Evolutionary conservation across 208 protist genomes (phyloP).

Genomic region (Leishmania amazonensis): DNA sequence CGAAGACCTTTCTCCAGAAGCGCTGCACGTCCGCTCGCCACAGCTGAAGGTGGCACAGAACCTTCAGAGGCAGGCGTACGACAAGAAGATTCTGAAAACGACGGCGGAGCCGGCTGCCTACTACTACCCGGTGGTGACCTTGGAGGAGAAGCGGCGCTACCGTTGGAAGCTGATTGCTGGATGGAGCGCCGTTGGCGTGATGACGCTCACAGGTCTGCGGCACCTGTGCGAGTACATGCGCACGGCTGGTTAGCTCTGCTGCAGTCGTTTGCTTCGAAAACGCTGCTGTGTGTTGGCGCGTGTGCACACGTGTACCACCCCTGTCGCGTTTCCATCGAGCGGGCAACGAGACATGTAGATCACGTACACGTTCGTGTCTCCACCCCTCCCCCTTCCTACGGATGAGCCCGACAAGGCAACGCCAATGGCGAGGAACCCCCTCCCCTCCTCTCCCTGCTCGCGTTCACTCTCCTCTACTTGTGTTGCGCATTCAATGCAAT

Average conservation of each 20-base stretch:
- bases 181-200: conserved; percentile 16
- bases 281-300: neutral
- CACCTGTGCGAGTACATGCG: conserved; percentile 40
- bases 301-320: neutral
- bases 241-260: conserved; percentile 24
- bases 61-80: conserved; percentile 48
- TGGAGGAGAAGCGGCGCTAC: conserved; percentile 34
- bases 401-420: neutral
- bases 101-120: conserved; percentile 65
- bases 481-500: neutral
- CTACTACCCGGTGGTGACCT: conserved; percentile 57
- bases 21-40: conserved; percentile 60
- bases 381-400: neutral
- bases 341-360: neutral
- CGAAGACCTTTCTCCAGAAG: conserved; percentile 58
- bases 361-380: neutral
- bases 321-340: neutral
- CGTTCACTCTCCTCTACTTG: neutral
- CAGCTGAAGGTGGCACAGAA: conserved; percentile 75
- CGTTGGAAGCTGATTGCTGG: conserved; percentile 28
- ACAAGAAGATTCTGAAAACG: conserved; percentile 73
- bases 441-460: neutral
- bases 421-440: neutral
- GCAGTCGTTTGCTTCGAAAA: neutral
- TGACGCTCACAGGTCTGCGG: conserved; percentile 13